Evolutionary conservation across 192 early-diverging fungal species (phyloP), one percentile per base, ranked within the genome.

Genomic region (Geranomyces michiganensis): DNA sequence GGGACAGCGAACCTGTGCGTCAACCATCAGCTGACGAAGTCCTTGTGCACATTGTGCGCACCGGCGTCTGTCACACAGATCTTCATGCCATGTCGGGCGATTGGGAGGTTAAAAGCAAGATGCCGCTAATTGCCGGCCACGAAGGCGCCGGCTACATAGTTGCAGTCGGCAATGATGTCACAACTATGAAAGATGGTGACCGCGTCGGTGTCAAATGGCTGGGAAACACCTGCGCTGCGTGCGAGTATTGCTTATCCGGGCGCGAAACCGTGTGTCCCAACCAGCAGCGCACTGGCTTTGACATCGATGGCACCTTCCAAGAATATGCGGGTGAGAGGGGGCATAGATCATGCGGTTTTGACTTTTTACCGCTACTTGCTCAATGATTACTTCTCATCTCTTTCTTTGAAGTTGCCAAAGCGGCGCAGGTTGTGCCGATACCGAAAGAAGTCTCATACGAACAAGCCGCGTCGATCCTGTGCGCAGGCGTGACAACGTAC

Each of bases 31-130:
- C 33, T 13, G 44, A 65, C 24, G 63, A 65, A 9, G 63, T 65
- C 21, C 47, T 65, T 8, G 63, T 65, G 24, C 63, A 65, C 47
- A 31, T 65, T 22, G 44, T 65, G 9, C 43, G 47, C 43, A 65
- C 63, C 7, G 63, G 63, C 5, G 41, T 49, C 5, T 65, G 63
- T 46, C 63, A 65, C 47, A 65, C 63, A 0, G 63, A 65, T 26
- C 63, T 65, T 14, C 63, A 65, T 30, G 63, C 63, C 6, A 21
- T 65, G 6, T n/a, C 1, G 1, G 43, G 44, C 41, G 47, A 65
- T 9, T 65, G 58, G 58, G 58, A 60, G 30, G 58, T 60, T 4
- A 60, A 60, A 17, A 60, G 58, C 58, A 60, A 60, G 31, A 26
- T 60, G 58, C 58, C 58, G 22, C 7, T 60, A 27, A 26, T 60